phyloP scores from a whole-genome alignment of 345 rosid species.

The Acer saccharum region DNA sequence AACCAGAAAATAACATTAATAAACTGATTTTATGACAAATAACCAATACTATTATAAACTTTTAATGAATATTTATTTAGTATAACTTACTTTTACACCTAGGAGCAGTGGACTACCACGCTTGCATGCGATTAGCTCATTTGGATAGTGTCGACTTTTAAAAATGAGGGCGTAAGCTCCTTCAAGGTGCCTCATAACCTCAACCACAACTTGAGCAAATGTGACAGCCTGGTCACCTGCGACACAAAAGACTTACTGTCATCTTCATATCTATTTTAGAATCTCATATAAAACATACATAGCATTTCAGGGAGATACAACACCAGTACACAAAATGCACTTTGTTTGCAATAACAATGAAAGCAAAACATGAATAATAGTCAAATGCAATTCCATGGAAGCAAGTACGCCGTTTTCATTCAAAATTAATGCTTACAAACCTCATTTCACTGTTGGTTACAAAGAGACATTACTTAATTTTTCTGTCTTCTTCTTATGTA shows the following conservation, averaged over 20 bases:
- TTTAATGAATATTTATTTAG: constrained; percentile 14
- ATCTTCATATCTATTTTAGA: not conserved
- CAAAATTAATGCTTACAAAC: not conserved
- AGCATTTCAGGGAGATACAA: constrained; percentile 4
- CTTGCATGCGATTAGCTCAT: constrained; percentile 95
- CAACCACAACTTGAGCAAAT: constrained; percentile 90
- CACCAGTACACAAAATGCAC: not conserved
- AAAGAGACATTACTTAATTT: not conserved
- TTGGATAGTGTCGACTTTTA: constrained; percentile 89
- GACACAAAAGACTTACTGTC: constrained; percentile 20
- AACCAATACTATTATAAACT: not conserved
- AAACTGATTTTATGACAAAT: not conserved
- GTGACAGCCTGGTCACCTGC: constrained; percentile 70
- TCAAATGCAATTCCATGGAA: not conserved
- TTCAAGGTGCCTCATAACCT: constrained; percentile 95
- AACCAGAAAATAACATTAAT: not conserved
- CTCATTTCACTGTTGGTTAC: too few relatives aligned
- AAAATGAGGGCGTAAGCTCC: constrained; percentile 99
- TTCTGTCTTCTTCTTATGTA: not conserved
- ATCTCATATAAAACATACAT: not conserved
- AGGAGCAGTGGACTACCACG: constrained; percentile 93
- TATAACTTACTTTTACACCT: constrained; percentile 84
- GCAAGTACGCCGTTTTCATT: not conserved
- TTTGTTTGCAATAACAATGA: too few relatives aligned
- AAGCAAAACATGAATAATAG: not conserved